Evolutionary conservation across 2,329 filamentous ascomycete species (phyloP), one percentile per base, ranked within the genome.

Genomic region (Cladosporium austrohemisphaericum): DNA sequence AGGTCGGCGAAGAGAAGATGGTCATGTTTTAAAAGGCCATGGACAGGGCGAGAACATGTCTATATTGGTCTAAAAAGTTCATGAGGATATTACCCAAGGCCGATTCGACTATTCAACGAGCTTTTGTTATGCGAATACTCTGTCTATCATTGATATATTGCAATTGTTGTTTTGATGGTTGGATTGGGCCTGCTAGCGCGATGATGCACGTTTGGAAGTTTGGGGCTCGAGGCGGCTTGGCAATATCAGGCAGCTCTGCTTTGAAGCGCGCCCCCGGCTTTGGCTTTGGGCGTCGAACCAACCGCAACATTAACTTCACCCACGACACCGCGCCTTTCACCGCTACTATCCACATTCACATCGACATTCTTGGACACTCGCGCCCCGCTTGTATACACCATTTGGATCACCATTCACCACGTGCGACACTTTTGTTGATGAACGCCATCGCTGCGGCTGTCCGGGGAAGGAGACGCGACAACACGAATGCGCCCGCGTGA

Each of bases 371-470:
- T 41, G 38, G 38, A 41, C 16, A 41, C 18, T 23, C 9, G 9
- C 16, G 14, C 18, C 23, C 7, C 20, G 18, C 14, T 45, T 45
- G 41, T 45, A 45, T 45, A 23, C n/a, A 4, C 10, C 9, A 5
- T 4, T 3, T n/a, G 29, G n/a, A 20, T 31, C 19, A 45, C 19
- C 10, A 19, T 28, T 26, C 13, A 35, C 22, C 8, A 14, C 11
- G 20, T 31, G 29, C 22, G 19, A 35, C 41, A 26, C 41, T 35
- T 33, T 44, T 13, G 41, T 33, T 33, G 41, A 45, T 45, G 41
- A 29, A 35, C 41, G 7, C 22, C 29, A 26, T 23, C 41, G 41
- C 3, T n/a, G 13, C 35, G 29, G 41, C 29, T 35, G 6, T 22
- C 20, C 20, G 22, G 31, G 31, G 29, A 23, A 45, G 41, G 41